phyloP scores from a whole-genome alignment of 192 early-diverging fungal species.

The Spinellus fusiger region DNA sequence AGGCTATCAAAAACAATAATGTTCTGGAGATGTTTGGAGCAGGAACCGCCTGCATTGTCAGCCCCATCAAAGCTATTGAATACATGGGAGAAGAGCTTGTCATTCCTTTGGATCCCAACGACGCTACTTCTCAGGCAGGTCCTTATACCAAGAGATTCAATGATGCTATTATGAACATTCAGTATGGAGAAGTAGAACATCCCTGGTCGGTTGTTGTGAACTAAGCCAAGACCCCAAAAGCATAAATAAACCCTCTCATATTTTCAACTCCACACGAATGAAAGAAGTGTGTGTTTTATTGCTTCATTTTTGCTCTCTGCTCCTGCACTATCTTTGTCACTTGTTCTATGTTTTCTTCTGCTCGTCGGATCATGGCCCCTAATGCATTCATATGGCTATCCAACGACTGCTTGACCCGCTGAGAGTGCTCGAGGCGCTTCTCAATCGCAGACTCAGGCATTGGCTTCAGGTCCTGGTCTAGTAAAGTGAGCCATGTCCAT shows the following conservation, averaged over 20 bases:
- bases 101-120: constrained; percentile 83
- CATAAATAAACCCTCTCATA: neutral
- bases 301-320: constrained; percentile 7
- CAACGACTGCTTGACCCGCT: neutral
- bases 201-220: constrained; percentile 87
- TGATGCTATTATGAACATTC: constrained; percentile 85
- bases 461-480: neutral
- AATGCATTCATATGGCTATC: constrained; percentile 9
- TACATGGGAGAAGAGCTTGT: constrained; percentile 72
- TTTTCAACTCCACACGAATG: neutral
- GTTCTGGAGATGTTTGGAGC: constrained; percentile 92
- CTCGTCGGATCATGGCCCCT: constrained; percentile 1
- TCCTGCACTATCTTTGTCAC: constrained; percentile 8
- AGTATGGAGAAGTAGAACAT: constrained; percentile 83
- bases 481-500: constrained; percentile 7
- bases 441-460: neutral
- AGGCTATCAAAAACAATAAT: constrained; percentile 72
- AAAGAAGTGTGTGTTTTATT: neutral
- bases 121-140: constrained; percentile 76
- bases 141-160: constrained; percentile 77
- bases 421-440: neutral
- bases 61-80: constrained; percentile 82
- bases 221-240: too few species aligned
- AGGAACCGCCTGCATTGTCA: constrained; percentile 94
- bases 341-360: constrained; percentile 9